A percentile compares a stretch with the other conserved stretches of the same genome.
Conservation (phyloP, 164 flowering plant species). For the Stephania yunnanensis region DNA sequence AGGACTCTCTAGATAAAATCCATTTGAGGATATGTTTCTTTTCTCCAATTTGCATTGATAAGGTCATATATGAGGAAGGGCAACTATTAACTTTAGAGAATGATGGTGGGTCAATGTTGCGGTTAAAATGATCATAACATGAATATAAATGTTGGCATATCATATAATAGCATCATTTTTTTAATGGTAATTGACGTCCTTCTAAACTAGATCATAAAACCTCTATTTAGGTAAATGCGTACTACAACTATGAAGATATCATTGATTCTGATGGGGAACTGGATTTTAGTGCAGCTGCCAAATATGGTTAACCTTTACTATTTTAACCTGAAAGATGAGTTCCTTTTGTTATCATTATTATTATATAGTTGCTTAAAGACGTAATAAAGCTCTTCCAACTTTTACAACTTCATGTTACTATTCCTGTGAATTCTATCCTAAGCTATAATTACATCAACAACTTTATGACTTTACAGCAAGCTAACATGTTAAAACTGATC, state of each 20-base stretch:
- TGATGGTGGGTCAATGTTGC: not conserved
- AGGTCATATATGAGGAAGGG: not conserved
- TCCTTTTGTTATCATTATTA: conserved; percentile 4
- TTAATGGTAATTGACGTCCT: not conserved
- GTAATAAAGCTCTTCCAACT: not conserved
- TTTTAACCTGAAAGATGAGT: conserved; percentile 1
- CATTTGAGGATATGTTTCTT: not conserved
- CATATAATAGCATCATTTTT: not conserved
- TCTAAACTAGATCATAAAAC: conserved; percentile 4
- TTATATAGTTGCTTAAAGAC: not conserved
- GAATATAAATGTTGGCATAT: not conserved
- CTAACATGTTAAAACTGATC: not conserved
- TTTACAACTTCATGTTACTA: not conserved
- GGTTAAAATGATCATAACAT: no score
- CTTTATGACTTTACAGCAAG: not conserved
- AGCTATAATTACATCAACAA: not conserved
- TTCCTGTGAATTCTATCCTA: not conserved
- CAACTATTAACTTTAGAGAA: not conserved
- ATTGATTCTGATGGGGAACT: conserved; percentile 90
- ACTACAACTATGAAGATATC: conserved; percentile 61
- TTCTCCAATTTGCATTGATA: not conserved
- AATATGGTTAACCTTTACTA: conserved; percentile 9
- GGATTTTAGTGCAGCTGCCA: conserved; percentile 39
- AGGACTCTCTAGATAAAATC: not conserved
- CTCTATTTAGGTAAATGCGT: conserved; percentile 64